A percentile compares a stretch with the other conserved stretches of the same genome.
Conservation (phyloP, 495 filamentous ascomycete species). For the Tuber indicum region DNA sequence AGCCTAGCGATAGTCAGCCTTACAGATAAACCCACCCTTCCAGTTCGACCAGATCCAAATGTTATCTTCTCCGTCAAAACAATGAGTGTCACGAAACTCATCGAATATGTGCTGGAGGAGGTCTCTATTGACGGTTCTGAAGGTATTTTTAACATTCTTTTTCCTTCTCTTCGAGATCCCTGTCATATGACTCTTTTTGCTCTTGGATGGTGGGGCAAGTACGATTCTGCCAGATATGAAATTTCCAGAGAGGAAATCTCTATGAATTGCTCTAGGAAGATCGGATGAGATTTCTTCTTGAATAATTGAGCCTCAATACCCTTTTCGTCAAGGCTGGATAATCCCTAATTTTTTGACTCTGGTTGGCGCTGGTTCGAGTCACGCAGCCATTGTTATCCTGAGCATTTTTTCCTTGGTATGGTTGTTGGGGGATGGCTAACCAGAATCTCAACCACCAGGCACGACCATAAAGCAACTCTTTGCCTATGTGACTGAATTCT, state of each 20-base stretch:
- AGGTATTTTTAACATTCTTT: constrained; percentile 30
- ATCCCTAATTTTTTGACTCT: constrained; percentile 22
- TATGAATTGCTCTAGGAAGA: background rate
- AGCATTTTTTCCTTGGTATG: constrained; percentile 13
- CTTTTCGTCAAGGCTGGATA: constrained; percentile 23
- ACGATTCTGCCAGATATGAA: constrained; percentile 11
- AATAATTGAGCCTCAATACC: constrained; percentile 36
- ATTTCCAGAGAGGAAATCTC: background rate
- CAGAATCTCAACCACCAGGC: constrained; percentile 19
- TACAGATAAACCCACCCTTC: background rate
- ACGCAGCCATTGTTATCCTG: constrained; percentile 28
- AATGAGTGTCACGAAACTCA: constrained; percentile 40
- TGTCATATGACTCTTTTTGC: constrained; percentile 10
- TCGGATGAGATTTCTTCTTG: constrained; percentile 11
- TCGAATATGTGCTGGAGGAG: constrained; percentile 39
- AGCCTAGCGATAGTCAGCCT: background rate
- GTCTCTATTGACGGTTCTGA: constrained; percentile 41
- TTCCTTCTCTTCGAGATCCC: constrained; percentile 4
- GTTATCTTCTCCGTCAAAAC: background rate
- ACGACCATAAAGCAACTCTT: constrained; percentile 39
- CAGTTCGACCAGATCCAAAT: background rate
- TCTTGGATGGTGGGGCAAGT: constrained; percentile 18
- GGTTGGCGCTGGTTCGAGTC: constrained; percentile 33
- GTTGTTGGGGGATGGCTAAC: constrained; percentile 12
- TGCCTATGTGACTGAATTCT: constrained; percentile 41